Percentiles rank a stretch among this genome's conserved stretches.
These are phyloP conservation scores for Globisporangium barbulae DNA, from an alignment of 352 stramenopile species.

Conservation along the genomic window DNA sequence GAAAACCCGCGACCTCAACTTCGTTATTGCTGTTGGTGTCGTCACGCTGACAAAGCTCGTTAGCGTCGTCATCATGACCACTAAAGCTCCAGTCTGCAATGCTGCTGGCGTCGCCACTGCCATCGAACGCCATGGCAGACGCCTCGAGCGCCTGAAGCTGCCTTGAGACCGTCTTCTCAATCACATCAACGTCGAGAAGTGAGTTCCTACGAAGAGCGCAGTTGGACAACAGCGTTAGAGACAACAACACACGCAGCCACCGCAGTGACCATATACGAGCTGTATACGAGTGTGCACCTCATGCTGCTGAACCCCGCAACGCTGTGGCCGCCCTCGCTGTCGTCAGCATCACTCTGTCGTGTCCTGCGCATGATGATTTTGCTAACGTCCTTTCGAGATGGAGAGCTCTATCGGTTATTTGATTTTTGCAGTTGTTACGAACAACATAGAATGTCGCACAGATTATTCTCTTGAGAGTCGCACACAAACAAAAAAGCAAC, in stretches of 20 bases:
- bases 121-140: slow-evolving; percentile 9
- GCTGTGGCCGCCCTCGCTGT: not conserved
- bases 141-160: slow-evolving; percentile 22
- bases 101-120: slow-evolving; percentile 15
- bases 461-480: not conserved
- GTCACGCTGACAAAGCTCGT: slow-evolving; percentile 11
- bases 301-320: slow-evolving; percentile 30
- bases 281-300: slow-evolving; percentile 13
- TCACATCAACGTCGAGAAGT: slow-evolving; percentile 22
- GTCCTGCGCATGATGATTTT: not conserved
- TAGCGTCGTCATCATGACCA: not conserved
- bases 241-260: not conserved
- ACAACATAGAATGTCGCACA: not conserved
- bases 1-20: slow-evolving; percentile 27
- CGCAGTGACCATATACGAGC: not conserved
- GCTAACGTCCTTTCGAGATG: slow-evolving; percentile 3
- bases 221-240: not conserved
- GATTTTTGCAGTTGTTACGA: not conserved
- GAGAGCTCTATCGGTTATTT: not conserved
- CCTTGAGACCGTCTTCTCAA: slow-evolving; percentile 24
- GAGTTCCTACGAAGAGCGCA: slow-evolving; percentile 18
- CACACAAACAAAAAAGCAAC: not conserved
- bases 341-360: not conserved
- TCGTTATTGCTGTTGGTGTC: slow-evolving; percentile 16
- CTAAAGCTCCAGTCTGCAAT: not conserved